Percentiles rank a stretch among this genome's conserved stretches.
phyloP scores from a whole-genome alignment of 1,284 basidiomycete species.

The Golubevia sp. region DNA sequence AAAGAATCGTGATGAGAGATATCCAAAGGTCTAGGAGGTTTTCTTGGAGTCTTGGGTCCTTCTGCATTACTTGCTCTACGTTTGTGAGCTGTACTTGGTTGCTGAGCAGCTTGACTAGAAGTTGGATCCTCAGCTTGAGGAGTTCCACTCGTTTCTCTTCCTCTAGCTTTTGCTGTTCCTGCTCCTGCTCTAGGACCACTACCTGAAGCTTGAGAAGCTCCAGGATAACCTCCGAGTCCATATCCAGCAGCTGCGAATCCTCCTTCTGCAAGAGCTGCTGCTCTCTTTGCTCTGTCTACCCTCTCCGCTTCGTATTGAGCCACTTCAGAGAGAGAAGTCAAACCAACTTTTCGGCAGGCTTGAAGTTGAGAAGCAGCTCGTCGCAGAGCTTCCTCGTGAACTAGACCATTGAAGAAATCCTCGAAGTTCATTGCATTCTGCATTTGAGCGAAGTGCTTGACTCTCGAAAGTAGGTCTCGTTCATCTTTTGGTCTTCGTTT shows the following conservation, averaged over 20 bases:
- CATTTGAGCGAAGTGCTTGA: conserved; percentile 88
- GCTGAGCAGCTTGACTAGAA: neutral
- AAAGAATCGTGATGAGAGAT: conserved; percentile 45
- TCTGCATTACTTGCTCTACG: conserved; percentile 8
- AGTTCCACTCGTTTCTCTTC: conserved; percentile 7
- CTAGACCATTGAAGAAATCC: conserved; percentile 80
- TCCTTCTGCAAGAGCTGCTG: conserved; percentile 46
- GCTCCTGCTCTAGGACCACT: no score
- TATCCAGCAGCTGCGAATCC: conserved; percentile 22
- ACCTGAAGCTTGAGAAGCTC: no score
- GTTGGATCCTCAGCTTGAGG: neutral
- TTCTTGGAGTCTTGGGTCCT: conserved; percentile 30
- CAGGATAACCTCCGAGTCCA: no score
- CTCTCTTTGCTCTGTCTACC: conserved; percentile 43
- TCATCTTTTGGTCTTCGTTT: conserved; percentile 90
- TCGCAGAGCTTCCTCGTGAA: conserved; percentile 63
- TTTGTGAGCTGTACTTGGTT: neutral
- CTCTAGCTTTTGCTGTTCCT: conserved; percentile 8
- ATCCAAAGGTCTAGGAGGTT: conserved; percentile 43
- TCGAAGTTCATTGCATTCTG: conserved; percentile 94
- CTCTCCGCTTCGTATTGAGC: conserved; percentile 48
- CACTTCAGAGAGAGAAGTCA: conserved; percentile 50
- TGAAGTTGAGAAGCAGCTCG: conserved; percentile 49
- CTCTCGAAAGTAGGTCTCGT: conserved; percentile 82
- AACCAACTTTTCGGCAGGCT: conserved; percentile 49